Evolutionary conservation across 2,329 filamentous ascomycete genomes (phyloP).

Genomic region (Colletotrichum lini): DNA sequence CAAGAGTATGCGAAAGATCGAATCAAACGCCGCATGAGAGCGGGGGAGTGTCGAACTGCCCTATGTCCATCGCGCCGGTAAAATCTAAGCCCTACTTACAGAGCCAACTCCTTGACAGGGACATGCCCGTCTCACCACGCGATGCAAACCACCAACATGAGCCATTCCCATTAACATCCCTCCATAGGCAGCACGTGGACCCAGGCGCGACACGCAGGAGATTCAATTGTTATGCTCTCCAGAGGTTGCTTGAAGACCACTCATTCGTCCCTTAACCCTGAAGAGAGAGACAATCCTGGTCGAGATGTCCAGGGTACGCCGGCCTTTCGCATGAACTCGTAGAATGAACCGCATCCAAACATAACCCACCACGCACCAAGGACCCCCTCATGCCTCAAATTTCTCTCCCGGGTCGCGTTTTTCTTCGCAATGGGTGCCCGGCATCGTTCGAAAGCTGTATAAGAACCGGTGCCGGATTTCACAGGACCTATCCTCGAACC

Average conservation of each 20-base stretch:
- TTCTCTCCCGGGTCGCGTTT: slow-evolving; percentile 14
- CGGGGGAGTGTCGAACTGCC: slow-evolving; percentile 2
- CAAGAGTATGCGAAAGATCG: background rate
- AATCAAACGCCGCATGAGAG: background rate
- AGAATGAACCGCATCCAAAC: slow-evolving; percentile 42
- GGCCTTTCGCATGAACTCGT: slow-evolving; percentile 44
- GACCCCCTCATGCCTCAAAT: slow-evolving; percentile 29
- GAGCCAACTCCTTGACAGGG: slow-evolving; percentile 22
- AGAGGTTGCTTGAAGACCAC: background rate
- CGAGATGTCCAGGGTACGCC: slow-evolving; percentile 36
- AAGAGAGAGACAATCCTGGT: slow-evolving; percentile 23
- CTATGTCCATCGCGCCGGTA: slow-evolving; percentile 21
- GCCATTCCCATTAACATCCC: slow-evolving; percentile 32
- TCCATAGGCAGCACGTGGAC: slow-evolving; percentile 30
- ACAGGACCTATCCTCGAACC: background rate
- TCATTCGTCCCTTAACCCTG: slow-evolving; percentile 6
- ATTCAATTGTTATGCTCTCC: slow-evolving; percentile 37
- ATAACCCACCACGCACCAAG: slow-evolving; percentile 23
- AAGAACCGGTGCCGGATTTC: slow-evolving; percentile 12
- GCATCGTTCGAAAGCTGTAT: slow-evolving; percentile 30
- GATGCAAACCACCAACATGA: slow-evolving; percentile 24
- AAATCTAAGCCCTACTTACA: slow-evolving; percentile 9
- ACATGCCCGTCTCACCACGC: slow-evolving; percentile 27
- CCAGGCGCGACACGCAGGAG: slow-evolving; percentile 38
- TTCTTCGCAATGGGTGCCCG: background rate